A percentile compares a stretch with the other conserved stretches of the same genome.
phyloP scores from a whole-genome alignment of 495 filamentous ascomycete species.

The Chlorociboria aeruginascens region DNA sequence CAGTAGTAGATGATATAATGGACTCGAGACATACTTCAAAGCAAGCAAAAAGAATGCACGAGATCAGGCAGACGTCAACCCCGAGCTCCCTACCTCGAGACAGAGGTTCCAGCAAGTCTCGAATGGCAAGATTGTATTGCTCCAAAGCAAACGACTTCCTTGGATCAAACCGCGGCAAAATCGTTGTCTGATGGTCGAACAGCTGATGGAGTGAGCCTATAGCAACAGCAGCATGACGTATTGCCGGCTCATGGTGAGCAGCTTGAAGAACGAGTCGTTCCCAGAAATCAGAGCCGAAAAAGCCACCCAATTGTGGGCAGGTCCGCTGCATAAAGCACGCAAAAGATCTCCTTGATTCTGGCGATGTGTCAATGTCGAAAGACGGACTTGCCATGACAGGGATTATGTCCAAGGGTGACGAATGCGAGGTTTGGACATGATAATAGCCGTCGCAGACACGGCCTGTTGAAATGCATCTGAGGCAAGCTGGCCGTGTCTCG shows the following conservation, averaged over 20 bases:
- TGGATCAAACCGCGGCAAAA: constrained; percentile 7
- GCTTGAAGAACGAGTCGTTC: constrained; percentile 27
- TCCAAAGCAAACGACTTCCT: constrained; percentile 14
- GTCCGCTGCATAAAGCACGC: constrained; percentile 7
- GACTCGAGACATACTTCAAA: constrained; percentile 16
- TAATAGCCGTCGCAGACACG: constrained; percentile 18
- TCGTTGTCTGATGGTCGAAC: constrained; percentile 1
- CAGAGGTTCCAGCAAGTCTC: constrained; percentile 3
- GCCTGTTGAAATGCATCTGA: constrained; percentile 20
- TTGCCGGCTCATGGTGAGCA: constrained; percentile 11
- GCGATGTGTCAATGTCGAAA: not conserved
- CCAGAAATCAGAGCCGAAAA: constrained; percentile 36
- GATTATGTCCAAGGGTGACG: not conserved
- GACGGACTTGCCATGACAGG: not conserved
- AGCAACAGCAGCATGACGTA: constrained; percentile 12
- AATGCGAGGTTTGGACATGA: not conserved
- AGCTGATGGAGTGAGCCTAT: constrained; percentile 14
- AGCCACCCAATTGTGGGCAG: constrained; percentile 25
- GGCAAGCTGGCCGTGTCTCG: constrained; percentile 19
- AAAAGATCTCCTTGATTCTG: constrained; percentile 8
- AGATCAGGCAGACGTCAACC: constrained; percentile 10
- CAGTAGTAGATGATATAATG: not conserved
- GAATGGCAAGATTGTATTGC: constrained; percentile 11
- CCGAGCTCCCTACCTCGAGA: not conserved
- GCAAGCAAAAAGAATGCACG: constrained; percentile 13